Percentiles rank a stretch among this genome's conserved stretches.
Conservation (phyloP, 2,329 filamentous ascomycete genomes). For the Trichoderma pleuroti region DNA sequence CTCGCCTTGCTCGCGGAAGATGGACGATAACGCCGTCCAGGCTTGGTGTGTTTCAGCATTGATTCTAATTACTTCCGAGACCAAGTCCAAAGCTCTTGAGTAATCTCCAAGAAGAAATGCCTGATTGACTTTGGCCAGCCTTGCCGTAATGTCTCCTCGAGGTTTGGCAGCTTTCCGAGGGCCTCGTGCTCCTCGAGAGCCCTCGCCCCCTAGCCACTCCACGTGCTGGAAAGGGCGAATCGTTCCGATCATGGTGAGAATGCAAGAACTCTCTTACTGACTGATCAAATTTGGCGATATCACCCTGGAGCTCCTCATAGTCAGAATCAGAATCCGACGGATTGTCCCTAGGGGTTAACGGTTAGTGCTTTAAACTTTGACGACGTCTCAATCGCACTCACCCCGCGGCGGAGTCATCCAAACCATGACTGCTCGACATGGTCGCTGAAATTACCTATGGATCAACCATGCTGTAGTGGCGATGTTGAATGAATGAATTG, state of each 20-base stretch:
- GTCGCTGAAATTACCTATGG: neutral
- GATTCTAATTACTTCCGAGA: conserved; percentile 63
- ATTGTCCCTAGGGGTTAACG: conserved; percentile 21
- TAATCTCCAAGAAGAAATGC: conserved; percentile 63
- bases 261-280: conserved; percentile 41
- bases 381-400: neutral
- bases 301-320: conserved; percentile 41
- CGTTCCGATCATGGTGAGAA: conserved; percentile 32
- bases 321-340: conserved; percentile 44
- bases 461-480: neutral
- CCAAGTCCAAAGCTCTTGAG: conserved; percentile 54
- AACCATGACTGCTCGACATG: neutral
- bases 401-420: neutral
- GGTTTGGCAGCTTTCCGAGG: conserved; percentile 63
- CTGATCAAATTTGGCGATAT: conserved; percentile 43
- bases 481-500: neutral
- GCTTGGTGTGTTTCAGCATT: conserved; percentile 65
- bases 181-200: conserved; percentile 41
- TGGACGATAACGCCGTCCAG: conserved; percentile 59
- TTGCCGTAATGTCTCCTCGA: conserved; percentile 65
- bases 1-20: conserved; percentile 59
- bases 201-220: conserved; percentile 29
- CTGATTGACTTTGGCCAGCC: conserved; percentile 63
- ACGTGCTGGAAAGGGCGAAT: conserved; percentile 22
- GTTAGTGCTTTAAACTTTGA: neutral